These are phyloP conservation scores for Arctostaphylos glauca DNA, from an alignment of 148 eudicot species.

Conservation along the genomic window DNA sequence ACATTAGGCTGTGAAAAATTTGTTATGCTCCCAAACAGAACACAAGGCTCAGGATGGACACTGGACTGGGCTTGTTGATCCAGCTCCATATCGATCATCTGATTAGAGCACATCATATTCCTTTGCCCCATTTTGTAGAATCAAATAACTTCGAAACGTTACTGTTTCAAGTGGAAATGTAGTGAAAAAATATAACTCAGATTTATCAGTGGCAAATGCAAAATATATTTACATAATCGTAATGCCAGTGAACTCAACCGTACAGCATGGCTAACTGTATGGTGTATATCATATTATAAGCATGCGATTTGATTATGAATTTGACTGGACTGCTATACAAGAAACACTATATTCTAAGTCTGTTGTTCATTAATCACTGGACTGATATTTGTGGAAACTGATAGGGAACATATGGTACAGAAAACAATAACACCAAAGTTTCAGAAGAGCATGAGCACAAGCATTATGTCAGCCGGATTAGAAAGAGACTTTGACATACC, in stretches of 20 bases:
- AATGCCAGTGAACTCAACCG: not conserved
- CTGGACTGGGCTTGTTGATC: constrained; percentile 59
- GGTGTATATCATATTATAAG: not conserved
- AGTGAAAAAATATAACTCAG: not conserved
- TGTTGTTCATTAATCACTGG: not conserved
- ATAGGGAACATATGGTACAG: not conserved
- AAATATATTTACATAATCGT: not conserved
- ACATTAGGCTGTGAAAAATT: constrained; percentile 50
- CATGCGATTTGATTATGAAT: not conserved
- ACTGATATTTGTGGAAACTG: not conserved
- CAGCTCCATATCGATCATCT: constrained; percentile 47
- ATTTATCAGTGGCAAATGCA: not conserved
- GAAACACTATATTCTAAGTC: not conserved
- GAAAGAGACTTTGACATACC: not conserved
- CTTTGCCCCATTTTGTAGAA: constrained; percentile 61
- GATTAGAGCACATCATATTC: constrained; percentile 52
- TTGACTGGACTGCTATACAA: not conserved
- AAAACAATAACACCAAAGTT: not conserved
- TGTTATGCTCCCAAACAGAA: constrained; percentile 40
- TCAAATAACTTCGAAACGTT: constrained; percentile 1
- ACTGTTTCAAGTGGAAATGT: constrained; percentile 21
- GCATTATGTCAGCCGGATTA: not conserved
- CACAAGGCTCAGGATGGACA: constrained; percentile 58
- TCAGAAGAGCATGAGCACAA: not conserved
- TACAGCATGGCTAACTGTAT: not conserved